Evolutionary conservation across 345 rosid species (phyloP), one percentile per base, ranked within the genome.

Genomic region (Hibiscus mutabilis): DNA sequence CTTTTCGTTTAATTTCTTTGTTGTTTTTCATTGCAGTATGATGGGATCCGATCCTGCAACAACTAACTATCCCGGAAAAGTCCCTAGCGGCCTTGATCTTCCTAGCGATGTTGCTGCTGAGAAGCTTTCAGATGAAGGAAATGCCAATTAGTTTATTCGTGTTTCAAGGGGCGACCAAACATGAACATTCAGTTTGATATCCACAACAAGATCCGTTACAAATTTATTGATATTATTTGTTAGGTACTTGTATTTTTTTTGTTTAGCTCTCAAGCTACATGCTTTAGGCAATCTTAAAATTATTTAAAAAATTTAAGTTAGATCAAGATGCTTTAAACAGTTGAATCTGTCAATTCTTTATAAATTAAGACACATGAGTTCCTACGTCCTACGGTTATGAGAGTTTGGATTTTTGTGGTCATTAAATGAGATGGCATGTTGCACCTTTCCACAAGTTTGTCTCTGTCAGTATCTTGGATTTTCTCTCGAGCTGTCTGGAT

Each of bases 21-120:
- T 4, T 62, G 42, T 71, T 10, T 75, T 6, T 14, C 4, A 21
- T 11, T 80, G 80, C 83, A 84, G 96, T 33, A 74, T 73, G 85
- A 65, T 70, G 56, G 81, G 87, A 24, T 82, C 80, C 31, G 83
- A 82, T 72, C 70, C 82, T 15, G 70, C 89, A 16, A 75, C 81
- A 51, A 87, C 84, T 0, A 84, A 86, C 75, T 82, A 82, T 75
- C 86, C 88, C 25, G 90, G 92, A 53, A 86, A 84, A 56, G 76
- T 78, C 66, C 91, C 87, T 16, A 24, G 7, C 1, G 90, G 90
- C 4, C 76, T 80, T 70, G 90, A 83, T 84, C 83, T 84, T 74
- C 89, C 91, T 0, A 77, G 90, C 72, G 87, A 87, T 70, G 71
- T 81, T 76, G 83, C 83, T 70, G 64, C 69, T 37, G 77, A 74